Evolutionary conservation across 768 basidiomycete species (phyloP).

Genomic region (Neoboletus subvelutipes): DNA sequence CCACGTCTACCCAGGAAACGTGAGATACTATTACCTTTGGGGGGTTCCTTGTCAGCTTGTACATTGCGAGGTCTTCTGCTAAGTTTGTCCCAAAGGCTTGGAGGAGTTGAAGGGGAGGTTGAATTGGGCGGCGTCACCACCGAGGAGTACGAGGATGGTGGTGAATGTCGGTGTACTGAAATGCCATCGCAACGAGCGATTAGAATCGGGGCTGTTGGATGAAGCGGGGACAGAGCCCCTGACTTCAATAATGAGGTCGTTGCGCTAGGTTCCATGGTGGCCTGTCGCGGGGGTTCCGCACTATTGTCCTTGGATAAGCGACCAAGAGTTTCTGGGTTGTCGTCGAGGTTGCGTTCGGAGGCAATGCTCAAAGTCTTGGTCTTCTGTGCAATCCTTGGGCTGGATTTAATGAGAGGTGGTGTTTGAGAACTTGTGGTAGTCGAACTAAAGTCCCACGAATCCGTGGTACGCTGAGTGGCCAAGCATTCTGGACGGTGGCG

Average conservation of each 20-base stretch:
- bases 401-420: slow-evolving; percentile 8
- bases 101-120: slow-evolving; percentile 5
- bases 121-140: neutral
- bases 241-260: neutral
- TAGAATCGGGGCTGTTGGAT: slow-evolving; percentile 5
- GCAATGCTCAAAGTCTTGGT: slow-evolving; percentile 1
- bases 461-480: slow-evolving; percentile 51
- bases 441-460: slow-evolving; percentile 77
- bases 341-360: slow-evolving; percentile 5
- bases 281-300: neutral
- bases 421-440: slow-evolving; percentile 43
- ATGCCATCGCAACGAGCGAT: neutral
- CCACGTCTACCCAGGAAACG: slow-evolving; percentile 22
- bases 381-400: slow-evolving; percentile 6
- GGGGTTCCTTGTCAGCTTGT: slow-evolving; percentile 9
- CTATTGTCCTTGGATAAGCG: slow-evolving; percentile 3
- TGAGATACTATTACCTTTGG: slow-evolving; percentile 17
- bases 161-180: neutral
- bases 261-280: neutral
- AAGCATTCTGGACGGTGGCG: slow-evolving; percentile 40
- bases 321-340: slow-evolving; percentile 1
- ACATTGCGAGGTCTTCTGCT: slow-evolving; percentile 15
- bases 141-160: slow-evolving; percentile 1
- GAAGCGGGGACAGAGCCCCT: neutral
- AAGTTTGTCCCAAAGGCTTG: slow-evolving; percentile 27